Base-by-base conservation (phyloP, 2,329 filamentous ascomycete species). In the Thyridium curvatum region DNA sequence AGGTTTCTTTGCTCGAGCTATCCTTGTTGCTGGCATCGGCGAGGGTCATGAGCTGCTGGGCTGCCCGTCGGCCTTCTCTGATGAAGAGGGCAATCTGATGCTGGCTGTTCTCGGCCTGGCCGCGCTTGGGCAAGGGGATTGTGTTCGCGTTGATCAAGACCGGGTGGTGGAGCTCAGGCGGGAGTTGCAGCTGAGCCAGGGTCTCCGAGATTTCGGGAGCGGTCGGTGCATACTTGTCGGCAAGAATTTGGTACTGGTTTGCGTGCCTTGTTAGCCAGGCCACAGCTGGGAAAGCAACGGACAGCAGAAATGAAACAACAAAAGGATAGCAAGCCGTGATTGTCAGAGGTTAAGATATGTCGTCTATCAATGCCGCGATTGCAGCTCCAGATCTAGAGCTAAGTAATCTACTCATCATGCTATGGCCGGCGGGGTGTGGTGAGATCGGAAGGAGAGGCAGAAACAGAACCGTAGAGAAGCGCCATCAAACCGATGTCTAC, bases 351-450 rank as follows among this genome's bases (percentile, higher is more conserved):
- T 59, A 51, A 55, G 59, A 59, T 46, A 59, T 56, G 48, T 58
- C 77, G 62, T 84, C 79, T 69, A 72, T 85, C 82, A 77, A 63
- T 56, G 69, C 67, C 71, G 68, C 69, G 61, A 47, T 53, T 56
- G 72, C 67, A 76, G 72, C 80, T 86, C 74, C 72, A 82, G 83
- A 85, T 87, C 84, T 87, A 87, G 84, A 88, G 84, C 84, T 87
- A 86, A 58, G 58, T 53, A 53, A 26, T 55, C 48, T 65, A 62
- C 67, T 71, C 67, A 70, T 66, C 48, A 54, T 43, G 45, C 35
- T 44, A 46, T 26, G 21, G 21, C 21, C 10, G 21, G 21, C 21
- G n/a, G n/a, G n/a, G 21, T 26, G 21, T 26, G 21, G 10, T 35
- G 18, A 34, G 28, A 15, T 17, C 38, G 31, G 15, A 31, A 18